phyloP scores from a whole-genome alignment of 2,329 filamentous ascomycete species.

The Fusarium camptoceras region DNA sequence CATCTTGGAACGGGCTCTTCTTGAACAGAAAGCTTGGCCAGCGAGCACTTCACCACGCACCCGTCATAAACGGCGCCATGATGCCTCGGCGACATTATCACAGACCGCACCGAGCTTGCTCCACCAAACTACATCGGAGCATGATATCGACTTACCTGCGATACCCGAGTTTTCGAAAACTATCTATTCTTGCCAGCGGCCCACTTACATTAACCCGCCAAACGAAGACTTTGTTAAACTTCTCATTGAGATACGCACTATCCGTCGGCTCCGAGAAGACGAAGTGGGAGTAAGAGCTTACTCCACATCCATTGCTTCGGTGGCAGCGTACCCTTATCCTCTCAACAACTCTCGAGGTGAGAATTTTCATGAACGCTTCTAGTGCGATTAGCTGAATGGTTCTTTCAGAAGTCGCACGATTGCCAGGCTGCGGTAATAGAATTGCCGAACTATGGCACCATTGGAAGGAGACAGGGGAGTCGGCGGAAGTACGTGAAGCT shows the following conservation, averaged over 20 bases:
- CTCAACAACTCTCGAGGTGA: conserved; percentile 58
- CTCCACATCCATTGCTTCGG: conserved; percentile 83
- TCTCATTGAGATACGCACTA: conserved; percentile 78
- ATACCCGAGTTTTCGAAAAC: conserved; percentile 74
- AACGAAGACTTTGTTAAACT: conserved; percentile 81
- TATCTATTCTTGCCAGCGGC: conserved; percentile 82
- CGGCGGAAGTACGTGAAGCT: conserved; percentile 73
- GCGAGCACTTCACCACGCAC: conserved; percentile 16
- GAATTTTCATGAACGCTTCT: conserved; percentile 17
- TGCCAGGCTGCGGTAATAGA: conserved; percentile 87
- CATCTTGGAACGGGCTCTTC: conserved; percentile 42
- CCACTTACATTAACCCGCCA: conserved; percentile 74
- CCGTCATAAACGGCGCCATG: conserved; percentile 18
- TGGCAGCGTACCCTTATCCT: conserved; percentile 80
- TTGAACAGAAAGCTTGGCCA: conserved; percentile 20
- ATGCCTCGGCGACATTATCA: conserved; percentile 5
- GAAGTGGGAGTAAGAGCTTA: conserved; percentile 87
- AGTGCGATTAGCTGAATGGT: background rate
- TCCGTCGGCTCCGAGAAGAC: conserved; percentile 78
- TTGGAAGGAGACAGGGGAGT: conserved; percentile 70
- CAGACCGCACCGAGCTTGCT: conserved; percentile 59
- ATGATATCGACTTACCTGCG: conserved; percentile 73
- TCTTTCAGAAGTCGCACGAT: conserved; percentile 59
- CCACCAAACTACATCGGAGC: conserved; percentile 81
- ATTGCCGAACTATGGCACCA: conserved; percentile 82